Conservation (phyloP, 1,284 basidiomycete genomes). For the Ceratorhiza oryzae-sativae region DNA sequence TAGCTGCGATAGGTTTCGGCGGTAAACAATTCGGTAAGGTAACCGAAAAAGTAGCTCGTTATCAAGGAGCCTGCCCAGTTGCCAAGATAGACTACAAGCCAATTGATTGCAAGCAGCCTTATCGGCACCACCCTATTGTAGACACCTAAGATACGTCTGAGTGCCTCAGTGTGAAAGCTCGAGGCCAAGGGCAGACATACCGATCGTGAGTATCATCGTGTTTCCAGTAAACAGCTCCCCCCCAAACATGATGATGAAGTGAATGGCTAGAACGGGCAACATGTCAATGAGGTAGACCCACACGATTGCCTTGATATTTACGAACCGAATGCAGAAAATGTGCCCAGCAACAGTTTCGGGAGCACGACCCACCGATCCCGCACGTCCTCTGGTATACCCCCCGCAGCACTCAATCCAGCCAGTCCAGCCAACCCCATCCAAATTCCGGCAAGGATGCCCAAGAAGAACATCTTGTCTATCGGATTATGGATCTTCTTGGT, state of each 20-base stretch:
- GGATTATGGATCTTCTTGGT: slow-evolving; percentile 39
- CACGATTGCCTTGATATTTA: slow-evolving; percentile 35
- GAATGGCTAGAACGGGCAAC: slow-evolving; percentile 32
- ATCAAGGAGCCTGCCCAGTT: slow-evolving; percentile 44
- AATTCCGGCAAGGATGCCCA: slow-evolving; percentile 25
- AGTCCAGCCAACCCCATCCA: slow-evolving; percentile 43
- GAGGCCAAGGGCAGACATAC: slow-evolving; percentile 33
- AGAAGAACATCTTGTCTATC: slow-evolving; percentile 32
- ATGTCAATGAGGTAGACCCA: slow-evolving; percentile 37
- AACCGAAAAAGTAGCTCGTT: slow-evolving; percentile 43
- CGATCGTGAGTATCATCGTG: slow-evolving; percentile 44
- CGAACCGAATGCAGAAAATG: slow-evolving; percentile 31
- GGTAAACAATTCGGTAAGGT: slow-evolving; percentile 42
- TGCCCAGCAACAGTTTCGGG: slow-evolving; percentile 5
- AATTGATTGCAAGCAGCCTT: slow-evolving; percentile 37
- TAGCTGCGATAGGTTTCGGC: slow-evolving; percentile 26
- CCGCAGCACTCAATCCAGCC: slow-evolving; percentile 40
- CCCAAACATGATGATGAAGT: slow-evolving; percentile 41
- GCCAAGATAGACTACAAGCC: slow-evolving; percentile 43
- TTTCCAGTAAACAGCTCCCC: slow-evolving; percentile 45
- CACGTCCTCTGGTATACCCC: slow-evolving; percentile 43
- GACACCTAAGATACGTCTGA: neutral
- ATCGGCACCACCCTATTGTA: slow-evolving; percentile 8
- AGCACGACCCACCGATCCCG: slow-evolving; percentile 27
- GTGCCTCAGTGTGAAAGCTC: neutral